Conservation (phyloP, 345 rosid genomes). For the Leavenworthia alabamica region DNA sequence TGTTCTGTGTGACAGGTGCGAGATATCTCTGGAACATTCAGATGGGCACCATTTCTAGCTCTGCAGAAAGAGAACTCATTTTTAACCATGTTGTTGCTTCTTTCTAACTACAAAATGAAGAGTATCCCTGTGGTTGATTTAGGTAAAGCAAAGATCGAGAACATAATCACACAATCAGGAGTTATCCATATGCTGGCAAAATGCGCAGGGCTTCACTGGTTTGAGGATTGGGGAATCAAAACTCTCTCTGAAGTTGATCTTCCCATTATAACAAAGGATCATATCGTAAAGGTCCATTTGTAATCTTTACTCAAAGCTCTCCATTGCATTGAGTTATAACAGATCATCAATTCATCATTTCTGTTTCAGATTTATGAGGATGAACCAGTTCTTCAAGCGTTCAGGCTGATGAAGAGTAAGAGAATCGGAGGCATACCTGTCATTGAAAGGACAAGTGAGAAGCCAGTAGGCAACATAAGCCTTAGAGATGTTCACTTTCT, state of each 20-base stretch:
- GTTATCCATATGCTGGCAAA: conserved; percentile 98
- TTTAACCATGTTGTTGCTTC: conserved; percentile 85
- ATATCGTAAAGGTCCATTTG: conserved; percentile 53
- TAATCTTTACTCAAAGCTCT: background rate
- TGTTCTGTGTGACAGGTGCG: conserved; percentile 52
- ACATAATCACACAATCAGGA: conserved; percentile 85
- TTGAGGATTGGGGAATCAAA: conserved; percentile 90
- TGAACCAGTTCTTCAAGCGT: conserved; percentile 97
- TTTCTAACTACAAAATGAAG: conserved; percentile 98
- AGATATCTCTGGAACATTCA: conserved; percentile 94
- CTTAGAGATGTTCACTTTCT: conserved; percentile 85
- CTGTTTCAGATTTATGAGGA: conserved; percentile 60
- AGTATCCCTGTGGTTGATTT: conserved; percentile 84
- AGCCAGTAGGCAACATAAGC: conserved; percentile 87
- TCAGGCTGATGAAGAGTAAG: conserved; percentile 80
- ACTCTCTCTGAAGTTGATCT: conserved; percentile 83
- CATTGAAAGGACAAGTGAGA: conserved; percentile 44
- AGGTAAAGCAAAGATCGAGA: conserved; percentile 70
- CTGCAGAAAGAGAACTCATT: conserved; percentile 84
- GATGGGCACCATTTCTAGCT: conserved; percentile 99
- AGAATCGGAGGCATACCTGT: conserved; percentile 82
- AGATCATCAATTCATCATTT: background rate
- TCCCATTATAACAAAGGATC: conserved; percentile 50
- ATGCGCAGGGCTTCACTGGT: conserved; percentile 91
- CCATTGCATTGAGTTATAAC: background rate